Percentiles rank a stretch among this genome's conserved stretches.
Evolutionary conservation across 495 filamentous ascomycete species (phyloP).

Genomic region (Penicillium salamii): DNA sequence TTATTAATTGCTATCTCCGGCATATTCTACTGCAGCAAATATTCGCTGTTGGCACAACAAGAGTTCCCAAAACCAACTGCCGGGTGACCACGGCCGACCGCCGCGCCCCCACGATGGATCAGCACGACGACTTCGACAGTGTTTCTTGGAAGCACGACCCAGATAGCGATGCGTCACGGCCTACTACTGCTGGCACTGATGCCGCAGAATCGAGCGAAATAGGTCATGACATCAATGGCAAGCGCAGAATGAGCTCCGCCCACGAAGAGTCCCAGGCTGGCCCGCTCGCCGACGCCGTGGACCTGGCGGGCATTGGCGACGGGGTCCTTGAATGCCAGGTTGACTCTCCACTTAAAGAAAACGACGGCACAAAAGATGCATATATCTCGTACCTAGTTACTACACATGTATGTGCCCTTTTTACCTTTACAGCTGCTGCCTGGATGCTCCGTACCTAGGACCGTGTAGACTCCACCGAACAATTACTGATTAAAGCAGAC

Average conservation of each 20-base stretch:
- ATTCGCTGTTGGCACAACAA: not conserved
- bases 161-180: slow-evolving; percentile 50
- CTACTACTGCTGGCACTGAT: slow-evolving; percentile 45
- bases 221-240: slow-evolving; percentile 48
- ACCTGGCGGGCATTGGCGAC: slow-evolving; percentile 67
- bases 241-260: slow-evolving; percentile 49
- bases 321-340: slow-evolving; percentile 83
- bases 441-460: slow-evolving; percentile 6
- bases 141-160: slow-evolving; percentile 56
- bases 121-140: slow-evolving; percentile 57
- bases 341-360: slow-evolving; percentile 75
- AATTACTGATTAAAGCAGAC: slow-evolving; percentile 55
- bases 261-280: slow-evolving; percentile 52
- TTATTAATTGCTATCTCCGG: not conserved
- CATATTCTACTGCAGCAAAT: slow-evolving; percentile 2
- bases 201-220: slow-evolving; percentile 31
- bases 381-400: slow-evolving; percentile 95
- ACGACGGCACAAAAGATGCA: slow-evolving; percentile 94
- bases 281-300: slow-evolving; percentile 53
- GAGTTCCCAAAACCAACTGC: slow-evolving; percentile 4
- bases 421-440: slow-evolving; percentile 14
- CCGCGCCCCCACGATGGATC: slow-evolving; percentile 39
- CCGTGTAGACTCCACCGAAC: not conserved
- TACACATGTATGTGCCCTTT: slow-evolving; percentile 65
- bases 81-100: slow-evolving; percentile 18